Evolutionary conservation across 176 grass and related monocot species (phyloP).

Genomic region (Ensete glaucum): DNA sequence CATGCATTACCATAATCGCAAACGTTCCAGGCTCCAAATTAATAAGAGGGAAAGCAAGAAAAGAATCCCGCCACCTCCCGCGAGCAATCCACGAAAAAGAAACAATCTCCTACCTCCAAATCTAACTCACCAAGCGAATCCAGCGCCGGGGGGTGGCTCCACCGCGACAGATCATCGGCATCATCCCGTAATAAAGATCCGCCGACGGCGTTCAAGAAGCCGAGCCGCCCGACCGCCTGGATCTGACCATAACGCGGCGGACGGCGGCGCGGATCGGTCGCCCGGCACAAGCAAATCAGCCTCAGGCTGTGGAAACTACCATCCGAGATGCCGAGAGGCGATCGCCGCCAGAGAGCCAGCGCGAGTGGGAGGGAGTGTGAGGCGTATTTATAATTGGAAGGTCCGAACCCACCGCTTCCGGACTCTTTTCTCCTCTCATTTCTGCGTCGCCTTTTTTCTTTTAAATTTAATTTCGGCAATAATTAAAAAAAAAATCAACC

Average conservation of each 20-base stretch:
- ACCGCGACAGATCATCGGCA: too few species aligned
- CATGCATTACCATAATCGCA: neutral
- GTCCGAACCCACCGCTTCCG: too few species aligned
- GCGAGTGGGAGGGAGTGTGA: neutral
- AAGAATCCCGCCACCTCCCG: neutral
- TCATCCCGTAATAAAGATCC: neutral
- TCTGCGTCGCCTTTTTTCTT: too few species aligned
- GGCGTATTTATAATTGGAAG: too few species aligned
- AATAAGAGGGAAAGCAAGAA: neutral
- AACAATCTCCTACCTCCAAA: neutral
- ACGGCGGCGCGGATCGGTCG: constrained; percentile 12
- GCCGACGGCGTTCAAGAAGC: neutral
- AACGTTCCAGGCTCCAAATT: neutral
- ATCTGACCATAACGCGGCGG: neutral
- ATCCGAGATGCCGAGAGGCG: constrained; percentile 31
- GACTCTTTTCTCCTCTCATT: too few species aligned
- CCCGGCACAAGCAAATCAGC: neutral
- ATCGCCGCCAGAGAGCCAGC: constrained; percentile 20
- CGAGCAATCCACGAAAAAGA: neutral
- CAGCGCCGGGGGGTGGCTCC: neutral
- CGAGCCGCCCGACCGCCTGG: neutral
- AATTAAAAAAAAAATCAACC: too few species aligned
- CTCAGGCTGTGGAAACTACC: constrained; percentile 43
- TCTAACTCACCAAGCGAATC: neutral
- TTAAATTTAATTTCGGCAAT: too few species aligned